A percentile compares a stretch with the other conserved stretches of the same genome.
These are phyloP conservation scores for Zopfia rhizophila DNA, from an alignment of 2,329 filamentous ascomycete species.

Conservation along the genomic window DNA sequence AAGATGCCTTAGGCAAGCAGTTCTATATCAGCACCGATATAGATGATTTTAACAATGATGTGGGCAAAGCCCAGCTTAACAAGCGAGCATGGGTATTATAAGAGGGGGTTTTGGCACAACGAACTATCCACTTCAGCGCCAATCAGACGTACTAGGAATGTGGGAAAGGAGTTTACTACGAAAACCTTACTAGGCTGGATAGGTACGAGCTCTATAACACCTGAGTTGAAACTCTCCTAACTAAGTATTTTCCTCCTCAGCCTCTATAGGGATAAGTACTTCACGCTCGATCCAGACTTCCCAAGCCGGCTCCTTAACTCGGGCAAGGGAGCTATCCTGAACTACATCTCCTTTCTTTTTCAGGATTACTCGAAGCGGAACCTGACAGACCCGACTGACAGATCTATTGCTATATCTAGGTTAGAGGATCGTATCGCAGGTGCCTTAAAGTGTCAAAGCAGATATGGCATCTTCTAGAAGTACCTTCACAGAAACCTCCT, in stretches of 20 bases:
- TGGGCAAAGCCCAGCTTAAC: neutral
- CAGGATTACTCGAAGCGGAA: neutral
- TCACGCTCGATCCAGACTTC: neutral
- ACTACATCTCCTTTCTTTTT: constrained; percentile 1
- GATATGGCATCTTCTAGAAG: too few species aligned
- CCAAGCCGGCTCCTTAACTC: neutral
- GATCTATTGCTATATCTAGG: neutral
- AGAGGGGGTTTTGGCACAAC: neutral
- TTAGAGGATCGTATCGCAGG: constrained; percentile 1
- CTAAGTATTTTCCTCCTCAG: constrained; percentile 1
- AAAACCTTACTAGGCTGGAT: constrained; percentile 1
- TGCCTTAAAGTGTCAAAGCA: too few species aligned
- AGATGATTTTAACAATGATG: constrained; percentile 2
- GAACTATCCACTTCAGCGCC: constrained; percentile 1
- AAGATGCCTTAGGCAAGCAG: neutral
- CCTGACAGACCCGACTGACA: neutral
- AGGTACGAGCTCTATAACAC: constrained; percentile 2
- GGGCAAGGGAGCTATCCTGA: neutral
- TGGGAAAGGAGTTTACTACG: neutral
- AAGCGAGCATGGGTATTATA: neutral
- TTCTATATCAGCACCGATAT: constrained; percentile 8
- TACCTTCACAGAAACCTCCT: too few species aligned
- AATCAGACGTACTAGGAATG: neutral
- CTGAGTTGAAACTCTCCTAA: constrained; percentile 1
- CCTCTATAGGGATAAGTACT: neutral